Percentiles rank a stretch among this genome's conserved stretches.
Conservation (phyloP, 148 eudicot genomes). For the Limonium bicolor region DNA sequence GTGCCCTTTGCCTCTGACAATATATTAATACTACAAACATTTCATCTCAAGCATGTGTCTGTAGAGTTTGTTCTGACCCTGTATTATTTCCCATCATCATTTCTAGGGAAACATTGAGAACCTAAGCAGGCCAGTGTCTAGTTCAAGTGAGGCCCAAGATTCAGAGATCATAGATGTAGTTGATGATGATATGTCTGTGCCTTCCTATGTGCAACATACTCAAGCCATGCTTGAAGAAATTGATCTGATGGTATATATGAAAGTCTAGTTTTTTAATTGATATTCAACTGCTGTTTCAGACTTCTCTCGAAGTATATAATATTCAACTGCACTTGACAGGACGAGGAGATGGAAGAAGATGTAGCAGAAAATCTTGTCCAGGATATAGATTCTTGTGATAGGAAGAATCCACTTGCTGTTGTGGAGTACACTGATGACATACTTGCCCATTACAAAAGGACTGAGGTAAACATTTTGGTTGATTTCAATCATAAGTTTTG, state of each 20-base stretch:
- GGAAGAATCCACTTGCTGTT: conserved; percentile 54
- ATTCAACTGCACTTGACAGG: too few species aligned
- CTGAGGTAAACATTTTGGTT: too few species aligned
- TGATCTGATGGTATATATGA: conserved; percentile 44
- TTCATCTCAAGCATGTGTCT: background rate
- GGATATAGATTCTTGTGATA: conserved; percentile 53
- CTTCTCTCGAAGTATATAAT: background rate
- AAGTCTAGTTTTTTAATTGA: background rate
- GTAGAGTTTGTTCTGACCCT: background rate
- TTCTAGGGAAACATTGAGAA: conserved; percentile 28
- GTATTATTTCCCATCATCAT: conserved; percentile 3
- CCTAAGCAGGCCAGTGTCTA: conserved; percentile 9
- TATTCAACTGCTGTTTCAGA: background rate
- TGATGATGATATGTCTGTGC: conserved; percentile 25
- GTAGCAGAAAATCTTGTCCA: conserved; percentile 21
- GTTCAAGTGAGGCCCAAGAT: conserved; percentile 18
- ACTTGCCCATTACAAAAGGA: conserved; percentile 47
- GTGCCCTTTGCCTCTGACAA: conserved; percentile 12
- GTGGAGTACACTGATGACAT: conserved; percentile 57
- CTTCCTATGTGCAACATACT: conserved; percentile 70
- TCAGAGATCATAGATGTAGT: conserved; percentile 30
- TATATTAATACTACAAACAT: background rate
- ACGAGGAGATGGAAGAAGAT: conserved; percentile 57
- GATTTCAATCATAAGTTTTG: too few species aligned
- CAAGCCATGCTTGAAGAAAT: conserved; percentile 57